Evolutionary conservation across 257 asterid species (phyloP).

Genomic region (Prunella vulgaris): DNA sequence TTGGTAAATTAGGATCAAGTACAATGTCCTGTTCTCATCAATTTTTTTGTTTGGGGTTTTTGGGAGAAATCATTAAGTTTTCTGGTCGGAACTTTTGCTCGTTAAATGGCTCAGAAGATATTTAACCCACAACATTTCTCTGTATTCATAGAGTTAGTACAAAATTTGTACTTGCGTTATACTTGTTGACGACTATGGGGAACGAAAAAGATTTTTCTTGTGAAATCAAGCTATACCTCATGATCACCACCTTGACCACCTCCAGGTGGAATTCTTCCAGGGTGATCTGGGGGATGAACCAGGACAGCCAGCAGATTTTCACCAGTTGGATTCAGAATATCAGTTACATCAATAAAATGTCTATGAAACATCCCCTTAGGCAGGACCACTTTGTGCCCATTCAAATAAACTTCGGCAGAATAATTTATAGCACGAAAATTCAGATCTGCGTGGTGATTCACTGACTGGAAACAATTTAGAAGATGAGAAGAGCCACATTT

Average conservation of each 20-base stretch:
- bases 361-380: conserved; percentile 98
- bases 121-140: conserved; percentile 1
- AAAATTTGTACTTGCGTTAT: conserved; percentile 5
- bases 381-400: conserved; percentile 79
- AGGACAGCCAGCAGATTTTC: conserved; percentile 83
- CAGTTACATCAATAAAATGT: conserved; percentile 73
- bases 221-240: conserved; percentile 58
- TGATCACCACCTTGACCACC: conserved; percentile 99
- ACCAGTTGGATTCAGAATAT: conserved; percentile 53
- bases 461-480: conserved; percentile 48
- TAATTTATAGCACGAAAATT: conserved; percentile 88
- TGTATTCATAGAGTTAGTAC: neutral
- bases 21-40: neutral
- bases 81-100: neutral
- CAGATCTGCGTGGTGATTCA: conserved; percentile 60
- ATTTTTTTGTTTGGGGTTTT: neutral
- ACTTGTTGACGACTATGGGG: neutral
- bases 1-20: no score
- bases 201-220: neutral
- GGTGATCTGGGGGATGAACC: conserved; percentile 97
- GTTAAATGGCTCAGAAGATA: neutral
- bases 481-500: conserved; percentile 1
- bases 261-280: conserved; percentile 81
- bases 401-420: conserved; percentile 85
- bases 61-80: conserved; percentile 3